A percentile compares a stretch with the other conserved stretches of the same genome.
Conservation (phyloP, 73 alveolate genomes). For the Paramecium sexaurelia region DNA sequence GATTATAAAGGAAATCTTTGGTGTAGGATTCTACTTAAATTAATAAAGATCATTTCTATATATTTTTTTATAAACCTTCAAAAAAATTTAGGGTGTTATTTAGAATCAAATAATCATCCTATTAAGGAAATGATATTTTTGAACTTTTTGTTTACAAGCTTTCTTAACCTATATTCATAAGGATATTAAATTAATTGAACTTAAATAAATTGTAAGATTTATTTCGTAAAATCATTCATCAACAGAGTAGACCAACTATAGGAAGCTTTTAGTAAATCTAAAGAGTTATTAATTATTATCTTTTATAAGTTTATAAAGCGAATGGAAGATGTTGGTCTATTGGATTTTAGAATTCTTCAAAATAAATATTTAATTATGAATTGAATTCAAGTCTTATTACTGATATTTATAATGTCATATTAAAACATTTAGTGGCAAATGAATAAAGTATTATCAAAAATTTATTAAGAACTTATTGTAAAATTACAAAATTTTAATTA, state of each 20-base stretch:
- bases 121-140: neutral
- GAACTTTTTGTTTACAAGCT: neutral
- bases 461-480: slow-evolving; percentile 1
- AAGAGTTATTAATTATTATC: neutral
- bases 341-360: neutral
- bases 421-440: neutral
- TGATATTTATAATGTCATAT: neutral
- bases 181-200: neutral
- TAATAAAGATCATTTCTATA: neutral
- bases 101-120: neutral
- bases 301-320: neutral
- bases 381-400: neutral
- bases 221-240: neutral
- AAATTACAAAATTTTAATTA: neutral
- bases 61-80: neutral
- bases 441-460: neutral
- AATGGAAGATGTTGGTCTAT: neutral
- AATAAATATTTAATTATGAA: slow-evolving; percentile 34
- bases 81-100: neutral
- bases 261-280: neutral
- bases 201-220: neutral
- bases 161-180: neutral
- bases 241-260: neutral
- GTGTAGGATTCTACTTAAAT: neutral
- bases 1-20: neutral